Percentiles rank a stretch among this genome's conserved stretches.
Evolutionary conservation across 2,329 filamentous ascomycete genomes (phyloP).

Genomic region (Sporothrix brunneoviolacea): DNA sequence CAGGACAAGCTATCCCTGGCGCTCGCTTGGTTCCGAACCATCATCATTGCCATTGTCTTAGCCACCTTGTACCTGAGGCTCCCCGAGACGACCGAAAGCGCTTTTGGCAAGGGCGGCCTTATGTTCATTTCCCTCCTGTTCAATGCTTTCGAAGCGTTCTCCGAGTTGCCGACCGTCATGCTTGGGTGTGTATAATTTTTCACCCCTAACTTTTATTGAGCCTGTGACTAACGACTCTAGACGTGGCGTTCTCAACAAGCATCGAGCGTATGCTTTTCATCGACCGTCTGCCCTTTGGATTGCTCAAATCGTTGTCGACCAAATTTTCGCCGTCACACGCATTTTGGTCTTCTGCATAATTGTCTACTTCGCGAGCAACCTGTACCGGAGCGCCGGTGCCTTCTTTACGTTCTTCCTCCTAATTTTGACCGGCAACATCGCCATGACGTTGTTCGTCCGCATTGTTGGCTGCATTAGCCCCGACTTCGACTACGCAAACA

Average conservation of each 20-base stretch:
- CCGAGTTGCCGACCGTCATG: conserved; percentile 71
- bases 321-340: conserved; percentile 62
- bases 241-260: conserved; percentile 76
- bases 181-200: conserved; percentile 6
- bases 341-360: conserved; percentile 68
- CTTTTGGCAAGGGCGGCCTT: conserved; percentile 75
- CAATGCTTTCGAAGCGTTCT: conserved; percentile 82
- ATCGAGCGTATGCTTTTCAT: conserved; percentile 76
- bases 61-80: conserved; percentile 74
- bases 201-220: neutral
- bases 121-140: conserved; percentile 75
- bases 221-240: conserved; percentile 33
- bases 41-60: conserved; percentile 69
- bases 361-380: conserved; percentile 71
- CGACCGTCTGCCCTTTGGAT: conserved; percentile 77
- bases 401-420: conserved; percentile 74
- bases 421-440: conserved; percentile 60
- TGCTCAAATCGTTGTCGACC: conserved; percentile 73
- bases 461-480: conserved; percentile 68
- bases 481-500: conserved; percentile 80
- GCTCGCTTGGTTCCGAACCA: conserved; percentile 61
- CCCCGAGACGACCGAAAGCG: conserved; percentile 57
- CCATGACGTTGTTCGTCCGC: conserved; percentile 72
- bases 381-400: conserved; percentile 62
- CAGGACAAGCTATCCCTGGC: conserved; percentile 74